Conservation (phyloP, 1,284 basidiomycete species). For the Fomitopsis schrenkii region DNA sequence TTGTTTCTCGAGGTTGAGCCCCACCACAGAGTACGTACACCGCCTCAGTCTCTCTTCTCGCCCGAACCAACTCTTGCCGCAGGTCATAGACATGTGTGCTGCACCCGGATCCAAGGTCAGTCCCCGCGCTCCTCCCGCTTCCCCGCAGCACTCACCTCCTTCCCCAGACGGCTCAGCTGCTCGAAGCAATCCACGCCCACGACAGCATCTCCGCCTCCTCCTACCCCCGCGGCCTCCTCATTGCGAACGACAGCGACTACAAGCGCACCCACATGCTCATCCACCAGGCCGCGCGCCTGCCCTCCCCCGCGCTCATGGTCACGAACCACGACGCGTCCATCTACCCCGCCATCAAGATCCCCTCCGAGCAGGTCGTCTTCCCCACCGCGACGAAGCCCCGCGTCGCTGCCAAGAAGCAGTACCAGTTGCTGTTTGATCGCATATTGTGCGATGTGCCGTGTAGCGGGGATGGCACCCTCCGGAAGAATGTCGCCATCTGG, state of each 20-base stretch:
- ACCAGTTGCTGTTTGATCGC: constrained; percentile 79
- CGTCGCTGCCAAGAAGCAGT: constrained; percentile 27
- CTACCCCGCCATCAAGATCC: constrained; percentile 73
- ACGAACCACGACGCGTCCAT: constrained; percentile 95
- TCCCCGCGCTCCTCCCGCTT: not conserved
- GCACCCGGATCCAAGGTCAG: constrained; percentile 93
- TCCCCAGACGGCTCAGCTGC: constrained; percentile 79
- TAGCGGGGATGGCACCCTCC: constrained; percentile 93
- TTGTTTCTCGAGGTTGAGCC: constrained; percentile 93
- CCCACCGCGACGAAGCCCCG: constrained; percentile 23
- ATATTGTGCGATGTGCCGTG: constrained; percentile 98
- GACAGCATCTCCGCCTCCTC: constrained; percentile 58
- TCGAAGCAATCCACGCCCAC: constrained; percentile 82
- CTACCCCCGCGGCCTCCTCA: constrained; percentile 73
- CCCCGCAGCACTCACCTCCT: not conserved
- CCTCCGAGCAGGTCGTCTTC: constrained; percentile 29
- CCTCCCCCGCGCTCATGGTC: constrained; percentile 89
- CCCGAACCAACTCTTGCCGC: not conserved
- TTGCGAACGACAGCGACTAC: constrained; percentile 91
- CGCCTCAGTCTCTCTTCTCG: no score
- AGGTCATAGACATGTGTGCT: constrained; percentile 99
- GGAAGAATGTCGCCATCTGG: constrained; percentile 97
- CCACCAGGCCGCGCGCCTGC: constrained; percentile 94
- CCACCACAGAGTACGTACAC: constrained; percentile 66
- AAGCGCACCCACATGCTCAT: constrained; percentile 97